Percentiles rank a stretch among this genome's conserved stretches.
Conservation (phyloP, 2,329 filamentous ascomycete species). For the Knufia petricola region DNA sequence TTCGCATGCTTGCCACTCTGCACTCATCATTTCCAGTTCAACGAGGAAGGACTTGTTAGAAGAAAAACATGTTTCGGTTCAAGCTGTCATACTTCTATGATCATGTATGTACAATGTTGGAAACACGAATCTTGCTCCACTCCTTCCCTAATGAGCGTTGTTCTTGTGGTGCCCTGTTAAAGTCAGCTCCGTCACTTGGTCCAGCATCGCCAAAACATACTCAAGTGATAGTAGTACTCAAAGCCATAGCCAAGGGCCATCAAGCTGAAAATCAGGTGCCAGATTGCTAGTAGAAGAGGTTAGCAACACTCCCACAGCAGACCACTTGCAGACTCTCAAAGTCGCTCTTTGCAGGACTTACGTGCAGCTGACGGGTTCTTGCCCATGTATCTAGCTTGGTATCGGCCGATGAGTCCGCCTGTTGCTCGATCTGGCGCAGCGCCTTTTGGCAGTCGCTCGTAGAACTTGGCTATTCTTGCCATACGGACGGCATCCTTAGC, state of each 20-base stretch:
- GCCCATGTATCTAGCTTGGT: slow-evolving; percentile 82
- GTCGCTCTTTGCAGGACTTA: slow-evolving; percentile 45
- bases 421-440: slow-evolving; percentile 73
- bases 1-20: too few relatives aligned
- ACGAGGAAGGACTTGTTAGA: too few relatives aligned
- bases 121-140: background rate
- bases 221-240: slow-evolving; percentile 99
- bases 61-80: background rate
- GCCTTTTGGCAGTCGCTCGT: slow-evolving; percentile 94
- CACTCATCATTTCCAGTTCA: too few relatives aligned
- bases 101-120: slow-evolving; percentile 7
- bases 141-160: slow-evolving; percentile 67
- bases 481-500: slow-evolving; percentile 94
- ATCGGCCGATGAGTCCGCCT: slow-evolving; percentile 74
- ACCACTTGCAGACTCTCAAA: background rate
- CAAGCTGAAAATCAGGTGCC: slow-evolving; percentile 73
- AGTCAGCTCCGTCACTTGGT: background rate
- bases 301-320: too few relatives aligned
- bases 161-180: slow-evolving; percentile 96
- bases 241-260: slow-evolving; percentile 82
- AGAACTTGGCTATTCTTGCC: slow-evolving; percentile 97
- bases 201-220: slow-evolving; percentile 40
- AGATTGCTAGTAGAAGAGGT: too few relatives aligned
- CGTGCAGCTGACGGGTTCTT: slow-evolving; percentile 83
- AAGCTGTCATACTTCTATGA: slow-evolving; percentile 2